Evolutionary conservation across 1,284 basidiomycete genomes (phyloP).

Genomic region (Irpex lacteus): DNA sequence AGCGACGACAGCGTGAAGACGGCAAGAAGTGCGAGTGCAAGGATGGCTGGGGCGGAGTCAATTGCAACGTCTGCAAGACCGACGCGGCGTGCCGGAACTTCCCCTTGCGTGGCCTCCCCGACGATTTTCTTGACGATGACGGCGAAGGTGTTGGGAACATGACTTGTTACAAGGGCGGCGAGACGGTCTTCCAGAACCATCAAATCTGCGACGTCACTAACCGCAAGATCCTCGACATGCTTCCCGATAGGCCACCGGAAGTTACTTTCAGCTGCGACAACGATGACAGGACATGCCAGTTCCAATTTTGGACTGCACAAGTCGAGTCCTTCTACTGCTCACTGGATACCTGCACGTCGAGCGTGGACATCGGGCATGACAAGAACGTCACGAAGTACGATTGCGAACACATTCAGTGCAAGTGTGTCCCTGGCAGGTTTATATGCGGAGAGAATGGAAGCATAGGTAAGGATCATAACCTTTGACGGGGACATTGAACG

Average conservation of each 20-base stretch:
- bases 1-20: constrained; percentile 76
- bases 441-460: constrained; percentile 96
- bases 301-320: constrained; percentile 97
- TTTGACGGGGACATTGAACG: neutral
- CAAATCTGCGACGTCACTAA: constrained; percentile 99
- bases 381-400: constrained; percentile 73
- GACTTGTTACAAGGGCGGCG: constrained; percentile 92
- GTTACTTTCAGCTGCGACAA: constrained; percentile 91
- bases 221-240: constrained; percentile 86
- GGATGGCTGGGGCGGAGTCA: constrained; percentile 93
- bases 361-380: constrained; percentile 53
- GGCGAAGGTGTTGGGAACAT: constrained; percentile 61
- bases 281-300: constrained; percentile 66
- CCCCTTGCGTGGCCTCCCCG: constrained; percentile 53
- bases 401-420: constrained; percentile 85
- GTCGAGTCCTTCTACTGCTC: constrained; percentile 96
- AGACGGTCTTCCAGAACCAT: constrained; percentile 89
- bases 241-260: constrained; percentile 86
- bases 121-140: constrained; percentile 38
- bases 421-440: constrained; percentile 90
- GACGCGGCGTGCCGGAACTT: constrained; percentile 79
- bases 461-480: constrained; percentile 61
- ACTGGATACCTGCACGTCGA: constrained; percentile 64
- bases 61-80: constrained; percentile 92
- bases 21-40: constrained; percentile 84